Evolutionary conservation across 108 stramenopile genomes (phyloP), one percentile per base, ranked within the genome.

Genomic region (Stephanodiscus minutulus): DNA sequence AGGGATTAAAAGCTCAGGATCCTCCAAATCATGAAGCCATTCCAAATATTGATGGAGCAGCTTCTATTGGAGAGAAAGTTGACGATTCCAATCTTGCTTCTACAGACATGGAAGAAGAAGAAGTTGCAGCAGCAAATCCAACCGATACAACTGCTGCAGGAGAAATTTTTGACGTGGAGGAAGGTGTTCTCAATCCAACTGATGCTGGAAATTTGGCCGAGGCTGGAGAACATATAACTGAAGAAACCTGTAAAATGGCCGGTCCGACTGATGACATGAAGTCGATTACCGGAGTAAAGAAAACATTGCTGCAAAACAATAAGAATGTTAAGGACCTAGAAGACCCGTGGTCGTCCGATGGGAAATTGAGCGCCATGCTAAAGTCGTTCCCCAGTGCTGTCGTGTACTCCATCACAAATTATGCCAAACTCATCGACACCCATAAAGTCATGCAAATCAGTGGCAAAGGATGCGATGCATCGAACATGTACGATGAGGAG

Each of bases 401-500:
- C 29, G 85, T 94, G 3, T 94, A 86, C 61, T 91, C 76, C 29
- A 37, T 87, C 21, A 43, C 64, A 24, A 86, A 89, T 53, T 82
- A 87, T 66, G 83, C 83, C 3, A 87, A 86, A 50, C 56, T 86
- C 10, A 76, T 94, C 62, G 86, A 94, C 77, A 88, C 89, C 6
- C 72, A 68, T 10, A 33, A 65, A 28, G 71, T 94, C 37, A 74
- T 87, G 48, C 57, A 67, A 60, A 64, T 56, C 1, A 91, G 90
- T 81, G 85, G 90, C 28, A 89, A 85, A 60, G 93, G 93, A 22
- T 94, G 90, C 64, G 88, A 94, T 70, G 93, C 93, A 5, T 94
- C 93, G 9, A 94, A 94, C 77, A 55, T 91, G 10, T 87, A 87
- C 73, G 93, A 94, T 65, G 93, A 94, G 70, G 93, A 94, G 66